Base-by-base conservation (phyloP, 2,329 filamentous ascomycete genomes). In the Penicillium olsonii region DNA sequence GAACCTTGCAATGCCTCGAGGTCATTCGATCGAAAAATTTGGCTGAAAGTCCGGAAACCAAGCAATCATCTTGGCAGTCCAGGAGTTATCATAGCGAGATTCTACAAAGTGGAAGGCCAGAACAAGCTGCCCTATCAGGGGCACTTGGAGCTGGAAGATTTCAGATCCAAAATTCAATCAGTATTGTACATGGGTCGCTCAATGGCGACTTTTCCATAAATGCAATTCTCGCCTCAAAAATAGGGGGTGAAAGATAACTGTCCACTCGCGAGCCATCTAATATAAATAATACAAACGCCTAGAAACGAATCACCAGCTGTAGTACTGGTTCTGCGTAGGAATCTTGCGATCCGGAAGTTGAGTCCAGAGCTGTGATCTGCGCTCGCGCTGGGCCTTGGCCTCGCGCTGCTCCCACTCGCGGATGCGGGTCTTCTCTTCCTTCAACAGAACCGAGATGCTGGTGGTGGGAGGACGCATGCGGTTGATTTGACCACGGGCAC, bases 401-500 rank as follows among this genome's bases (percentile, higher is more conserved):
- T 90, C 80, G 50, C 85, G 84, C 65, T 96, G 91, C 49, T 89
- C 79, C 65, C 87, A 83, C 67, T 91, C 81, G 53, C 94, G 83
- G 64, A 96, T 85, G 46, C 91, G 81, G 5, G 94, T 96, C 71
- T 87, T 88, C 71, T 97, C 92, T 69, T 99, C 94, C 76, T 97
- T 99, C 67, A 99, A 76, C 12, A 96, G 70, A 29, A 99, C 75
- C 0, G 86, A 84, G 53, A 96, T 82, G 57, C 81, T 89, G 24
- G 92, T 90, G 59, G 84, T 82, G 1, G 90, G 90, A 57, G 85
- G 85, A 48, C 78, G 78, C 70, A 94, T 78, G 27, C 83, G 70
- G 62, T 88, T 82, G 56, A 87, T 81, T 48, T 82, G 78, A 27
- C 90, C 90, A 66, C 89, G 81, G 3, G 90, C 91, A 55, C 92